These are phyloP conservation scores for Syzygium aromaticum DNA, from an alignment of 345 rosid species.

Conservation along the genomic window DNA sequence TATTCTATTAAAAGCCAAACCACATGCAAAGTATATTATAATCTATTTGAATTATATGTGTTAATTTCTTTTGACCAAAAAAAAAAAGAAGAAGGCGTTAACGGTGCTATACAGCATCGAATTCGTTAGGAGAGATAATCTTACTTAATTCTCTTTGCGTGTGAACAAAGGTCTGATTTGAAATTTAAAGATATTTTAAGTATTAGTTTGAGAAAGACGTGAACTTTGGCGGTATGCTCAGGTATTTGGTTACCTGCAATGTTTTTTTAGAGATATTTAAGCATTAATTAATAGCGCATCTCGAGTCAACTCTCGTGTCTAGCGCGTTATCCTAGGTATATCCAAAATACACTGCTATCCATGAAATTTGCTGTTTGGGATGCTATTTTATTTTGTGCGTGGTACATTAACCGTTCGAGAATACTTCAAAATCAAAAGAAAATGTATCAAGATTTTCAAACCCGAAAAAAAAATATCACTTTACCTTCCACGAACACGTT, in stretches of 20 bases:
- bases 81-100: too few relatives aligned
- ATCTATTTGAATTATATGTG: background rate
- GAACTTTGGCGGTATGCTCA: background rate
- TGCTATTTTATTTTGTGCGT: background rate
- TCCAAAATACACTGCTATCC: background rate
- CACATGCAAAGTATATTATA: background rate
- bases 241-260: background rate
- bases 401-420: background rate
- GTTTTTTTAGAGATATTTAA: background rate
- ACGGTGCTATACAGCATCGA: background rate
- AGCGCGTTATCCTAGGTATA: rapidly evolving
- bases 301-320: background rate
- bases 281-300: background rate
- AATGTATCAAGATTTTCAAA: background rate
- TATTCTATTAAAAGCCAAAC: background rate
- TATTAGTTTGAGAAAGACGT: background rate
- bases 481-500: too few relatives aligned
- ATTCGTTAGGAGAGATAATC: background rate
- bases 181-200: background rate
- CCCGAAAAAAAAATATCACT: background rate
- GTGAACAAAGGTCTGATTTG: background rate
- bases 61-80: background rate
- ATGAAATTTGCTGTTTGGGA: rapidly evolving
- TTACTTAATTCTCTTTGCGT: background rate
- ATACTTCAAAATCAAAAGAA: background rate